These are phyloP conservation scores for Aspergillus haitiensis DNA, from an alignment of 495 filamentous ascomycete species.

Conservation along the genomic window DNA sequence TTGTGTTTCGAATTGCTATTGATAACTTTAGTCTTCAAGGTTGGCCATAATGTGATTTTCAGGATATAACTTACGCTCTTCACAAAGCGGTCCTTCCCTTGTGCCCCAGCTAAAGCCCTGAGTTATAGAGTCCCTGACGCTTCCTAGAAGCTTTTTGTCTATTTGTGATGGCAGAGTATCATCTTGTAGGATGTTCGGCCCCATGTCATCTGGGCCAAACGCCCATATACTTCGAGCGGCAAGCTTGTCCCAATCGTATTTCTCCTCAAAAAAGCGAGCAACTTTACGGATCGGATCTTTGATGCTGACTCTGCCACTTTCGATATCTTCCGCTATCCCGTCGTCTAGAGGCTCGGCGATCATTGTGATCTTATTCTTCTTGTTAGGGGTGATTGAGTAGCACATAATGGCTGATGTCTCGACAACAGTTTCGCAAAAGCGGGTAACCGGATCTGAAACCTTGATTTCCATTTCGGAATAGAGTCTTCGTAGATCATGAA, in stretches of 20 bases:
- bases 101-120: conserved; percentile 97
- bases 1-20: conserved; percentile 89
- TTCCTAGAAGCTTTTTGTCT: conserved; percentile 84
- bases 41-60: background rate
- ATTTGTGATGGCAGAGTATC: conserved; percentile 89
- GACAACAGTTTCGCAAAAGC: conserved; percentile 98
- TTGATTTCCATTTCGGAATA: conserved; percentile 99
- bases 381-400: conserved; percentile 96
- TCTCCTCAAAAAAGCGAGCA: conserved; percentile 95
- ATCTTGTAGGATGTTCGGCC: conserved; percentile 95
- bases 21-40: conserved; percentile 7
- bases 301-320: conserved; percentile 84
- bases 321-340: conserved; percentile 94
- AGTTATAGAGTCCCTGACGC: conserved; percentile 83
- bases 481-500: conserved; percentile 87
- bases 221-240: conserved; percentile 97
- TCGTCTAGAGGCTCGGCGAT: conserved; percentile 92
- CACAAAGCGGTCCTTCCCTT: conserved; percentile 92
- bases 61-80: conserved; percentile 77
- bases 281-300: conserved; percentile 90
- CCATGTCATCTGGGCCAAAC: conserved; percentile 93
- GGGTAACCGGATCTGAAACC: conserved; percentile 94
- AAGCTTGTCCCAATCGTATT: conserved; percentile 94
- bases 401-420: conserved; percentile 97
- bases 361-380: conserved; percentile 99